Evolutionary conservation across 139 green algal species (phyloP).

Genomic region (Auxenochlorella protothecoides): DNA sequence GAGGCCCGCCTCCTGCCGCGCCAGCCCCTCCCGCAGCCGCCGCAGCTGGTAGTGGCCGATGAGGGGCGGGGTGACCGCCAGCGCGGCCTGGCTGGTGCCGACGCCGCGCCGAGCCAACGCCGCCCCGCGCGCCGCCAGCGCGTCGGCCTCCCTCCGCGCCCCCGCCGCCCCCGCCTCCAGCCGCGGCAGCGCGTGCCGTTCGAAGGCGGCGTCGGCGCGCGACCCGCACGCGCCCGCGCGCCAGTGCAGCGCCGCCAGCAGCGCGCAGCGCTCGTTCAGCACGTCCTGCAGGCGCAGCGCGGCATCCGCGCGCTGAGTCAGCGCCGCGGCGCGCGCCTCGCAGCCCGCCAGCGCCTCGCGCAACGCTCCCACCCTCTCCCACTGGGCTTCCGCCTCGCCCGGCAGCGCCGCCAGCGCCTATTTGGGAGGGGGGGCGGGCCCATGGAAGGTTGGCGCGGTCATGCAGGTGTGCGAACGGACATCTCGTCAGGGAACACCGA

Average conservation of each 20-base stretch:
- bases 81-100: no score
- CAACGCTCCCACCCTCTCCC: background rate
- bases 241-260: slow-evolving; percentile 56
- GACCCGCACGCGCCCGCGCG: background rate
- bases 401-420: background rate
- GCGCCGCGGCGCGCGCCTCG: no score
- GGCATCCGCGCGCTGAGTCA: background rate
- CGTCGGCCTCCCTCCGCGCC: background rate
- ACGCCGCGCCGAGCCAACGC: no score
- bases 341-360: background rate
- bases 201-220: no score
- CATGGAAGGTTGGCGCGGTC: background rate
- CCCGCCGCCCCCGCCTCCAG: slow-evolving; percentile 1
- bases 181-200: slow-evolving; percentile 7
- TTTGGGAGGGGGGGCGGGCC: background rate
- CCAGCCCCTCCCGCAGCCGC: slow-evolving; percentile 23
- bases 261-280: slow-evolving; percentile 14
- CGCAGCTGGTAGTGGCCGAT: slow-evolving; percentile 15
- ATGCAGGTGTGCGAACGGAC: background rate
- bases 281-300: slow-evolving; percentile 9
- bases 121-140: background rate
- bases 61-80: slow-evolving; percentile 2
- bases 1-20: slow-evolving; percentile 13
- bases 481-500: no score
- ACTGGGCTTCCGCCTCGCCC: background rate